A percentile compares a stretch with the other conserved stretches of the same genome.
phyloP scores from a whole-genome alignment of 2,329 filamentous ascomycete genomes.

The Tolypocladium endophyticum region DNA sequence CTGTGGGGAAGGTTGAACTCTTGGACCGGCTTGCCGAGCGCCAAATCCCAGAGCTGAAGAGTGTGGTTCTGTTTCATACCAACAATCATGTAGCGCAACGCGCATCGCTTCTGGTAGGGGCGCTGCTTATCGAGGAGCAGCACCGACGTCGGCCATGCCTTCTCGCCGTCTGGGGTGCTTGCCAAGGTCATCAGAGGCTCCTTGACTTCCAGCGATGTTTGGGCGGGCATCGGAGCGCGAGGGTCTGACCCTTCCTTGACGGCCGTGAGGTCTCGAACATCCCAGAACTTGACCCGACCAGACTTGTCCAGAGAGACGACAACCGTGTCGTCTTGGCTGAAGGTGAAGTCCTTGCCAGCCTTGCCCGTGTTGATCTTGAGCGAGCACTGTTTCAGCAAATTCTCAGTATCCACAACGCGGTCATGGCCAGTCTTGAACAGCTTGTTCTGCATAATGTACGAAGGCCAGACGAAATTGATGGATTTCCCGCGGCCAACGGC shows the following conservation, averaged over 20 bases:
- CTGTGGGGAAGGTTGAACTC: conserved; percentile 94
- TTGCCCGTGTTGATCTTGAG: conserved; percentile 95
- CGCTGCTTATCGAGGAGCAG: conserved; percentile 93
- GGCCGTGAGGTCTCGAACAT: conserved; percentile 68
- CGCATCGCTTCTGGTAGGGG: conserved; percentile 81
- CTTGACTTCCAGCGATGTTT: conserved; percentile 63
- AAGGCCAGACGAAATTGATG: conserved; percentile 77
- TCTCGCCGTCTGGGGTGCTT: conserved; percentile 78
- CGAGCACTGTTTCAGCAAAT: conserved; percentile 74
- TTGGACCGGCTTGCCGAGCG: conserved; percentile 87
- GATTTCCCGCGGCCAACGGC: conserved; percentile 92
- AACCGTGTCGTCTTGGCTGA: conserved; percentile 91
- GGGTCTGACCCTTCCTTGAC: conserved; percentile 39
- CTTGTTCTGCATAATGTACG: conserved; percentile 51
- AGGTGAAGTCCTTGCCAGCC: conserved; percentile 95
- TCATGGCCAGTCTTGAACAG: conserved; percentile 54
- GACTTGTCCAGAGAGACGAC: conserved; percentile 96
- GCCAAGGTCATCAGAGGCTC: conserved; percentile 78
- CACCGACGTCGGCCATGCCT: conserved; percentile 94
- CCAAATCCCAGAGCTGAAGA: conserved; percentile 95
- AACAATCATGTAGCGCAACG: conserved; percentile 89
- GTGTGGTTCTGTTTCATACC: conserved; percentile 99
- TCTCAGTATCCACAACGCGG: conserved; percentile 73
- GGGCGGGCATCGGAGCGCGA: conserved; percentile 40
- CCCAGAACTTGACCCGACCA: conserved; percentile 95